Conservation (phyloP, 1,284 basidiomycete genomes). For the Pyrrhoderma lamaoense region DNA sequence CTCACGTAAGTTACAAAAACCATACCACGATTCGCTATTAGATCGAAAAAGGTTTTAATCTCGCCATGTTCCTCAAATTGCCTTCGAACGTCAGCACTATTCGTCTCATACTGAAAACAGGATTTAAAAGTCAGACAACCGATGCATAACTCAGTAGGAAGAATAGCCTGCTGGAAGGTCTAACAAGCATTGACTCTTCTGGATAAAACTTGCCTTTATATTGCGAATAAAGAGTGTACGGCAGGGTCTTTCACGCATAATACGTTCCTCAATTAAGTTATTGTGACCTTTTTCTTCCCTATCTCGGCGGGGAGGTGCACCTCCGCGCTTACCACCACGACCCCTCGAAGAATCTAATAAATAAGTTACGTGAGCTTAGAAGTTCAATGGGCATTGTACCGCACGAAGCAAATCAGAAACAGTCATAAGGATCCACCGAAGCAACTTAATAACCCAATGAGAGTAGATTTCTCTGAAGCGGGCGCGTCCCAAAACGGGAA, state of each 20-base stretch:
- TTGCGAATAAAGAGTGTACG: constrained; percentile 95
- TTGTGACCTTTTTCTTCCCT: constrained; percentile 80
- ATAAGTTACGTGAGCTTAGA: constrained; percentile 10
- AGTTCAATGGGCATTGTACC: neutral
- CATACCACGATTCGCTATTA: constrained; percentile 91
- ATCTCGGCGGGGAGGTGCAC: constrained; percentile 47
- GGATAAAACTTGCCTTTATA: constrained; percentile 72
- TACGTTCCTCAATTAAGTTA: constrained; percentile 82
- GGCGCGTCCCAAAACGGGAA: neutral
- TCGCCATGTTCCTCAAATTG: constrained; percentile 90
- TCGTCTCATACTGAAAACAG: constrained; percentile 75
- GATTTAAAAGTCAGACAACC: neutral
- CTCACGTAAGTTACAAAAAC: constrained; percentile 96
- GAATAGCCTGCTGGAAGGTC: constrained; percentile 6
- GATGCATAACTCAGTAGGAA: neutral
- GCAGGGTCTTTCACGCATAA: constrained; percentile 88
- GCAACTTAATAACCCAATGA: neutral
- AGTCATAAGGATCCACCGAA: too few relatives aligned
- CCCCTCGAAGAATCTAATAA: constrained; percentile 30
- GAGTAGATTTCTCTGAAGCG: neutral
- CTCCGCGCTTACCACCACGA: constrained; percentile 41
- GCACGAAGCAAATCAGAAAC: too few relatives aligned
- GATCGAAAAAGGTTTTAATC: constrained; percentile 94
- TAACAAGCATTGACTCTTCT: constrained; percentile 3
- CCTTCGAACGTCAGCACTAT: constrained; percentile 73